Percentiles rank a stretch among this genome's conserved stretches.
phyloP scores from a whole-genome alignment of 768 basidiomycete genomes.

The Mycena vulgaris region DNA sequence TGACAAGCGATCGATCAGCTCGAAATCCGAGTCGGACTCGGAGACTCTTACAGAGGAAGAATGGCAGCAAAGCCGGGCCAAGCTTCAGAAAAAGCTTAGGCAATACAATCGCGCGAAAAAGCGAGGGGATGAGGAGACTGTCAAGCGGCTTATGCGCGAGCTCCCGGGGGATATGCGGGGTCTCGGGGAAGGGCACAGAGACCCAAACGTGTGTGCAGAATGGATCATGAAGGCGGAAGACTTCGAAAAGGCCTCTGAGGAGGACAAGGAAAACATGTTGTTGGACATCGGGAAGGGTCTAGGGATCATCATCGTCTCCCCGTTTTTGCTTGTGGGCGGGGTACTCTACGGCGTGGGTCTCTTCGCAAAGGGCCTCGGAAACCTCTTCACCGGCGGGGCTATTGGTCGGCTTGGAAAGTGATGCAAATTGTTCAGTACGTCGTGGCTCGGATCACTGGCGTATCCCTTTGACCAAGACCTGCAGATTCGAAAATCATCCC shows the following conservation, averaged over 20 bases:
- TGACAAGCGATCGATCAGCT: slow-evolving; percentile 29
- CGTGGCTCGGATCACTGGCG: too few relatives aligned
- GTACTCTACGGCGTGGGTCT: slow-evolving; percentile 23
- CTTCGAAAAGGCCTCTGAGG: slow-evolving; percentile 20
- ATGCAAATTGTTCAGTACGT: too few relatives aligned
- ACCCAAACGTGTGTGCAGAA: not conserved
- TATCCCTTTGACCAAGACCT: too few relatives aligned
- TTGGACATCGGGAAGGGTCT: slow-evolving; percentile 27
- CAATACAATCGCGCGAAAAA: not conserved
- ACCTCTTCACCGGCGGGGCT: slow-evolving; percentile 11
- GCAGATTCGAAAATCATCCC: too few relatives aligned
- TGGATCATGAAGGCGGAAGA: slow-evolving; percentile 1
- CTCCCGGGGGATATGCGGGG: not conserved
- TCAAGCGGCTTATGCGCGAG: slow-evolving; percentile 1
- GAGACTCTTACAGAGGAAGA: slow-evolving; percentile 4
- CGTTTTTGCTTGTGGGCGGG: slow-evolving; percentile 16
- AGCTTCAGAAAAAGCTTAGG: not conserved
- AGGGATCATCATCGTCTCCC: slow-evolving; percentile 17
- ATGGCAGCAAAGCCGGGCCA: not conserved
- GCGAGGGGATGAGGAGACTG: not conserved
- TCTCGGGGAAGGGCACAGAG: not conserved
- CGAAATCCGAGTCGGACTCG: not conserved
- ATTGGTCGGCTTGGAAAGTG: too few relatives aligned
- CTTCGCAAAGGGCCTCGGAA: slow-evolving; percentile 17
- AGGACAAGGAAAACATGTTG: slow-evolving; percentile 14